Base-by-base conservation (phyloP, 768 basidiomycete species). In the Pholiota molesta region DNA sequence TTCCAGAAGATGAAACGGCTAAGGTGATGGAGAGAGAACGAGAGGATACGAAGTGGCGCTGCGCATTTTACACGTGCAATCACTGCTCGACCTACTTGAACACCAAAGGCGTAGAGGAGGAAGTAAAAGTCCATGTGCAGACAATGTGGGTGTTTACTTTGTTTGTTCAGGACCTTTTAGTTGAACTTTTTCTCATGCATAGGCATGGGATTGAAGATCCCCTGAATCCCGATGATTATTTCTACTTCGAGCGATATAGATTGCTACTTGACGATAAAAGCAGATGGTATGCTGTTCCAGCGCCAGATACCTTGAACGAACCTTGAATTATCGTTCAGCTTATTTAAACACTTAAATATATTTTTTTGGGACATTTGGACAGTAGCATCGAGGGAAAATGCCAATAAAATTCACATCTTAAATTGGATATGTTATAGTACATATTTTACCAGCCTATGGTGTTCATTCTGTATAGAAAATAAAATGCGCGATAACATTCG, bases 1-100 rank as follows among this genome's bases (percentile, higher is more conserved):
- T 63, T 3, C 55, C 62, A 2, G 21, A 52, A 11, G 45, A 35
- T 8, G 59, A 60, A 14, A 44, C 40, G 2, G 29, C 29, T 5
- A 37, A 16, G 5, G 49, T 60, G 17, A 60, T 57, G 40, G 23
- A 37, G n/a, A 52, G 23, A 26, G 59, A 59, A 21, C 44, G 21
- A 23, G 52, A 26, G 5, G 65, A 68, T 31, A 33, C 54, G 13
- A 68, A 64, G 16, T 60, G 60, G 31, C 10, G 35, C 1, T 57
- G 62, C 16, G 45, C 44, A 3, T 17, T 47, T 29, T 65, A 65
- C 49, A 63, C 45, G 11, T 63, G 62, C 47, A 23, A 31, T 6
- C 59, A 52, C 14, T 63, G 62, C 37, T 26, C 54, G 7, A 35
- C 14, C 10, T 29, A 63, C 21, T 16, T 60, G 28, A 8, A 16